A percentile compares a stretch with the other conserved stretches of the same genome.
Evolutionary conservation across 306 rosid genomes (phyloP).

Genomic region (barrel medic (Medicago truncatula)): DNA sequence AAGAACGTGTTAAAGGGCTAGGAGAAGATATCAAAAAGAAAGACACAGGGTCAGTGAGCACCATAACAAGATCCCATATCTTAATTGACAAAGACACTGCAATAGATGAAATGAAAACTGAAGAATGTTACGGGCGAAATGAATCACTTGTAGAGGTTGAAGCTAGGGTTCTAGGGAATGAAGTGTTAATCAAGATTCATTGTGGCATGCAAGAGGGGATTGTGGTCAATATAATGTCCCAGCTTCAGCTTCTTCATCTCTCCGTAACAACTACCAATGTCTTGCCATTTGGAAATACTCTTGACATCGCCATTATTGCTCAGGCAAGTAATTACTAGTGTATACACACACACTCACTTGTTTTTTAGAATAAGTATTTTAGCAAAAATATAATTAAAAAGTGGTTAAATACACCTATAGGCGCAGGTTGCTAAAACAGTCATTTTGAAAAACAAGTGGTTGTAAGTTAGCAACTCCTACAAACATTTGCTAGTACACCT

Average conservation of each 20-base stretch:
- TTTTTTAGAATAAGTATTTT: too few species aligned
- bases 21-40: conserved; percentile 35
- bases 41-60: not conserved
- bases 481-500: too few species aligned
- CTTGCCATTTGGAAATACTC: conserved; percentile 42
- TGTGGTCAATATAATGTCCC: conserved; percentile 35
- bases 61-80: too few species aligned
- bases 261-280: conserved; percentile 21
- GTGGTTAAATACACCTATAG: too few species aligned
- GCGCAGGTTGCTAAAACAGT: too few species aligned
- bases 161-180: conserved; percentile 34
- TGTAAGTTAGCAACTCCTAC: too few species aligned
- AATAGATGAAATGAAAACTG: not conserved
- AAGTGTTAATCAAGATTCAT: conserved; percentile 37
- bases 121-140: not conserved
- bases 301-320: conserved; percentile 40
- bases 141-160: conserved; percentile 33
- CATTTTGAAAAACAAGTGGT: too few species aligned
- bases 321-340: conserved; percentile 8
- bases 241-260: conserved; percentile 39
- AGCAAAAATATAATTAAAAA: too few species aligned
- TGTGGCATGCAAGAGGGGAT: conserved; percentile 36
- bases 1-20: conserved; percentile 34
- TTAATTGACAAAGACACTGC: not conserved
- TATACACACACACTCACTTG: too few species aligned